phyloP scores from a whole-genome alignment of 768 basidiomycete species.

The Gymnopilus dilepis region DNA sequence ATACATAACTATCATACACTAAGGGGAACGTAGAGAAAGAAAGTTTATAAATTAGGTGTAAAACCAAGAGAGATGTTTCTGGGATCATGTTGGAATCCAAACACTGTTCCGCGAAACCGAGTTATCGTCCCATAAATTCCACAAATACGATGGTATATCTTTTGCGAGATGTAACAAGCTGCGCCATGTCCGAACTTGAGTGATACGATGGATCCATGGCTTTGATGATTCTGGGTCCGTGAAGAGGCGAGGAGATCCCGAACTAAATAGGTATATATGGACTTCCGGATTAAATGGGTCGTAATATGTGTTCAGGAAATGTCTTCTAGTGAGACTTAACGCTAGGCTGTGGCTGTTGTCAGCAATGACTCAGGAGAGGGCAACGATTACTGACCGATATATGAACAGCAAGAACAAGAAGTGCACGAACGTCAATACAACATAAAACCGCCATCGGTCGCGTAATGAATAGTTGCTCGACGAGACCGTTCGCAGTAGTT shows the following conservation, averaged over 20 bases:
- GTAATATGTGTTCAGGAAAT: slow-evolving; percentile 77
- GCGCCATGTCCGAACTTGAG: slow-evolving; percentile 26
- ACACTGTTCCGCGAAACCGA: slow-evolving; percentile 11
- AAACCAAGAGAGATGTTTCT: background rate
- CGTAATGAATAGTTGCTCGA: background rate
- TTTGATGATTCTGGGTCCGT: slow-evolving; percentile 39
- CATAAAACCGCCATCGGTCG: slow-evolving; percentile 25
- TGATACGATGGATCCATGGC: slow-evolving; percentile 33
- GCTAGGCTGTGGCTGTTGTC: slow-evolving; percentile 44
- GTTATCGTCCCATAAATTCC: slow-evolving; percentile 22
- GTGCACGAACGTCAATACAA: slow-evolving; percentile 42
- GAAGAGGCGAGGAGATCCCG: slow-evolving; percentile 44
- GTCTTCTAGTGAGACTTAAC: slow-evolving; percentile 49
- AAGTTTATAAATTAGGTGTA: slow-evolving; percentile 1
- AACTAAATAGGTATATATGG: slow-evolving; percentile 54
- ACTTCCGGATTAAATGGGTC: slow-evolving; percentile 81
- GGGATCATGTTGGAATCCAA: slow-evolving; percentile 25
- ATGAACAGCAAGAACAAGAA: slow-evolving; percentile 51
- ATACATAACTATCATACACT: background rate
- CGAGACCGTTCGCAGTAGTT: background rate
- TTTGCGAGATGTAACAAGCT: slow-evolving; percentile 16
- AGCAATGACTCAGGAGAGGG: background rate
- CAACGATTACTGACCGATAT: slow-evolving; percentile 55
- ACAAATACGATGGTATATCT: slow-evolving; percentile 23
- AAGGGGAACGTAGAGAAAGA: background rate